These are phyloP conservation scores for Choiromyces venosus DNA, from an alignment of 495 filamentous ascomycete genomes.

Conservation along the genomic window DNA sequence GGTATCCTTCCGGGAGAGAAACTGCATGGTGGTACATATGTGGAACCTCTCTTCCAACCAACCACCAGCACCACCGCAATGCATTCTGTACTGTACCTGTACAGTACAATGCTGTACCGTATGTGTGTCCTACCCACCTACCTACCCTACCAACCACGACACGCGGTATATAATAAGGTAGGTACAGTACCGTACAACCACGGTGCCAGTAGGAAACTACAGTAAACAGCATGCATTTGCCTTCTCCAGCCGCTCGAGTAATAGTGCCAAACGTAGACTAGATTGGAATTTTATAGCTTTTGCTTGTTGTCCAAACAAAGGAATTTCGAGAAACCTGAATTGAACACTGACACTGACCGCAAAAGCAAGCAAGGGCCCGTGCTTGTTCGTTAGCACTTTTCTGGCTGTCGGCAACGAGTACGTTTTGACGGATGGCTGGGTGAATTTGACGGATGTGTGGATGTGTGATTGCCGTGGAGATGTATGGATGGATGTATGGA, in stretches of 20 bases:
- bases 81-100: neutral
- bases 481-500: neutral
- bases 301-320: neutral
- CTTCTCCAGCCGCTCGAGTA: neutral
- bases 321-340: neutral
- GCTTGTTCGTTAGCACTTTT: neutral
- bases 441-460: neutral
- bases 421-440: neutral
- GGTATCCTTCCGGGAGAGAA: neutral
- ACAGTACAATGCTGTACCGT: neutral
- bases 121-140: neutral
- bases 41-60: neutral
- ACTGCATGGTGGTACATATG: neutral
- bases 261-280: neutral
- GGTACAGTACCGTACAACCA: neutral
- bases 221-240: neutral
- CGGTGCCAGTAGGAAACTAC: neutral
- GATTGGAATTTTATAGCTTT: neutral
- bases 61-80: neutral
- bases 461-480: neutral
- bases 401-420: neutral
- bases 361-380: conserved; percentile 1
- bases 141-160: neutral
- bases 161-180: neutral
- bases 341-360: neutral